Evolutionary conservation across 176 grass and related monocot genomes (phyloP).

Genomic region (Panicum miliaceum): DNA sequence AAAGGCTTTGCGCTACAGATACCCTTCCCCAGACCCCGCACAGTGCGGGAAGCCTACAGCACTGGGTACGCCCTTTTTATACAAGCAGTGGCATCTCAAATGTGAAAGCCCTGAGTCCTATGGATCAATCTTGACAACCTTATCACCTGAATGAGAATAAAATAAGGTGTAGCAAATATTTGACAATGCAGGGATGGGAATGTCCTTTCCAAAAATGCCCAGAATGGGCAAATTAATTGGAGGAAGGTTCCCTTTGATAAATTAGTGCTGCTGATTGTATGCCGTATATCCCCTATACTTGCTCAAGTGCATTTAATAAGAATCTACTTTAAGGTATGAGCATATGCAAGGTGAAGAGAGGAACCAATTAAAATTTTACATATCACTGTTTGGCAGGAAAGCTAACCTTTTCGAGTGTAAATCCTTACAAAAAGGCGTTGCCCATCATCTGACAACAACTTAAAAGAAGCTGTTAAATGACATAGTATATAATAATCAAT

Average conservation of each 20-base stretch:
- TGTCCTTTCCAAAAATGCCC: not conserved
- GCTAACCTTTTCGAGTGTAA: conserved; percentile 89
- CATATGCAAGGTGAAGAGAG: conserved; percentile 14
- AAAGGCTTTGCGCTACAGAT: too few species aligned
- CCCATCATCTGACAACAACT: conserved; percentile 63
- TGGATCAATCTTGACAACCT: not conserved
- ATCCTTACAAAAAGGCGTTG: conserved; percentile 94
- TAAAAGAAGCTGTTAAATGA: conserved; percentile 67
- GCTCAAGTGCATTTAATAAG: not conserved
- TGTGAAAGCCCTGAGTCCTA: not conserved
- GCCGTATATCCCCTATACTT: not conserved
- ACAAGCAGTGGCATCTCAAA: not conserved
- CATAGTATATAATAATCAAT: conserved; percentile 18
- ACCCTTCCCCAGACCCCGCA: too few species aligned
- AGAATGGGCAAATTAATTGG: not conserved
- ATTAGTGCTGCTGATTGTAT: not conserved
- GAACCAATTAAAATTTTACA: conserved; percentile 25
- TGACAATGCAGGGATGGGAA: not conserved
- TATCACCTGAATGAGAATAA: not conserved
- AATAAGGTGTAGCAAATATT: not conserved
- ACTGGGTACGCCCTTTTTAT: too few species aligned
- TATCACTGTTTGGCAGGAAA: conserved; percentile 37
- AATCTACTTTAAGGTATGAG: not conserved
- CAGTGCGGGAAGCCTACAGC: too few species aligned
- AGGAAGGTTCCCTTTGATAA: not conserved